A percentile compares a stretch with the other conserved stretches of the same genome.
Conservation (phyloP, 1,284 basidiomycete species). For the Ceratobasidium sp. region DNA sequence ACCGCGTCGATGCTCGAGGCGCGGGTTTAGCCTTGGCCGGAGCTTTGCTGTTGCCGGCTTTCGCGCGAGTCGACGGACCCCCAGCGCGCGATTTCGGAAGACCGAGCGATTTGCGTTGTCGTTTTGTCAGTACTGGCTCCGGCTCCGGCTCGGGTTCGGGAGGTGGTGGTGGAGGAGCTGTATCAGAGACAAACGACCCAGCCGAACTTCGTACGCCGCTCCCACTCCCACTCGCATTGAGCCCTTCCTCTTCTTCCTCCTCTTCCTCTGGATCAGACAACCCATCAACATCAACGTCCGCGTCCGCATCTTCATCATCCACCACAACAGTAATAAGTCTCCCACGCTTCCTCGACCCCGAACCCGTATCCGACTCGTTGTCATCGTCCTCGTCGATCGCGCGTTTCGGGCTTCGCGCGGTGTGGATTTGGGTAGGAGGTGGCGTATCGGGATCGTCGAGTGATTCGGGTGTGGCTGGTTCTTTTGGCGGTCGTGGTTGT, state of each 20-base stretch:
- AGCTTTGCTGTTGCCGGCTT: constrained; percentile 47
- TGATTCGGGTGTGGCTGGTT: constrained; percentile 51
- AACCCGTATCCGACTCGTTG: background rate
- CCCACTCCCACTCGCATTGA: constrained; percentile 33
- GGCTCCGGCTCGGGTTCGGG: constrained; percentile 39
- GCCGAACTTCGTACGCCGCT: constrained; percentile 44
- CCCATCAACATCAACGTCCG: constrained; percentile 47
- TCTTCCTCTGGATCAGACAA: background rate
- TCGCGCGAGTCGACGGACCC: constrained; percentile 53
- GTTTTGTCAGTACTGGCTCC: constrained; percentile 66
- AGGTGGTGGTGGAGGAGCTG: constrained; percentile 57
- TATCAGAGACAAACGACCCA: constrained; percentile 55
- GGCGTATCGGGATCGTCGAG: constrained; percentile 41
- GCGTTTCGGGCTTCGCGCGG: constrained; percentile 29
- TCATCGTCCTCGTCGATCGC: constrained; percentile 35
- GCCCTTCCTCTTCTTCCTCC: constrained; percentile 51
- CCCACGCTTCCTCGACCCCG: constrained; percentile 15
- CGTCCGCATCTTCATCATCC: constrained; percentile 54
- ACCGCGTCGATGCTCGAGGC: constrained; percentile 73
- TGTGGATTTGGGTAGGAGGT: constrained; percentile 53
- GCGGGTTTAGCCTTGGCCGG: constrained; percentile 56
- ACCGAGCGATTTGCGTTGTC: constrained; percentile 76
- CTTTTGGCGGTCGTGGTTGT: constrained; percentile 49
- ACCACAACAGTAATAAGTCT: constrained; percentile 55
- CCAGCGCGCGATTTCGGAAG: constrained; percentile 65